Evolutionary conservation across 169 alveolate species (phyloP), one percentile per base, ranked within the genome.

Genomic region (Eimeria mitis): DNA sequence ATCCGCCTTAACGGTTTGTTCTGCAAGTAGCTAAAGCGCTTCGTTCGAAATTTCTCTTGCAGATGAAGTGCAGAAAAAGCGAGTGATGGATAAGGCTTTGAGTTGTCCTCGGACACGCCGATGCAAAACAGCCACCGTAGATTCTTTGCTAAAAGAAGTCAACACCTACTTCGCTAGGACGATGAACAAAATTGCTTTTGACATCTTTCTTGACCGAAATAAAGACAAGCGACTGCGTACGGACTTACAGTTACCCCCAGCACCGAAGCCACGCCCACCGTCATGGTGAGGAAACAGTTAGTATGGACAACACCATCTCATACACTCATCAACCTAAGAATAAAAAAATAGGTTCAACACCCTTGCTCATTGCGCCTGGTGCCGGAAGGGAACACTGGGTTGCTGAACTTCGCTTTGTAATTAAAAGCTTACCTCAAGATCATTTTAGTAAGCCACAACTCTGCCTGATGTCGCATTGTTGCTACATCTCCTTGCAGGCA

Each of bases 151-250:
- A 63, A 89, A 97, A 40, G 99, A 98, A 83, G 98, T 98, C 47
- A 97, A 98, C 94, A 92, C 97, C 49, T 98, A 97, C 95, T 98
- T 97, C 88, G 98, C 98, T 40, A 97, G 99, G 85, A 98, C 99
- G 19, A 98, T 98, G 98, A 98, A 98, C 88, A 98, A 98, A 95
- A 98, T 98, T 73, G 98, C 98, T 59, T 98, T 98, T 91, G 99
- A 98, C 95, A 98, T 98, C 94, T 97, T 97, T 89, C 89, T 97
- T 90, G 97, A 95, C 37, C 97, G 98, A 31, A 95, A 94, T 61
- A 97, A 96, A 47, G 97, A 96, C 87, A 96, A 96, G 84, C 91
- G 94, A 56, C 95, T 97, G 89, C 96, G 96, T 31, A 97, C 96
- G 70, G 98, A 98, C 96, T 94, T 98, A 59, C 98, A 95, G 61